These are phyloP conservation scores for Leccinum fuscescens DNA, from an alignment of 1,284 basidiomycete species.

Conservation along the genomic window DNA sequence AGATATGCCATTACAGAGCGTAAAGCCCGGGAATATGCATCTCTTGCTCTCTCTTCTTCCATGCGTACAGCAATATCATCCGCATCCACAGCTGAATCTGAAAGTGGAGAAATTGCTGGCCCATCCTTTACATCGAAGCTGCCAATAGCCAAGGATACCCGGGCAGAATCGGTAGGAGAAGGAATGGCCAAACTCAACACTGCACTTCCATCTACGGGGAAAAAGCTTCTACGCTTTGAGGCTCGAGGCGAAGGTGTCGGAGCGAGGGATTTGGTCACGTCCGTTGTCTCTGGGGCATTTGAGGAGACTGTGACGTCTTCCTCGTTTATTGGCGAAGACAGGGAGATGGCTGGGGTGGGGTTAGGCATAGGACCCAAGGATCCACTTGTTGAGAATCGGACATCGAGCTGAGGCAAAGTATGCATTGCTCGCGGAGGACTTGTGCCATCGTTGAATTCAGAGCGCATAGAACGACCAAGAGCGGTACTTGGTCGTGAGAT, in stretches of 20 bases:
- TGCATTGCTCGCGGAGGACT: constrained; percentile 30
- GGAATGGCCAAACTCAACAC: constrained; percentile 55
- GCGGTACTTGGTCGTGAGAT: constrained; percentile 21
- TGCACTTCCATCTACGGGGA: constrained; percentile 70
- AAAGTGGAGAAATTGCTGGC: constrained; percentile 31
- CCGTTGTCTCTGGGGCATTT: constrained; percentile 2
- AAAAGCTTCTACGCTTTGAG: constrained; percentile 78
- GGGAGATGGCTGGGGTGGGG: constrained; percentile 27
- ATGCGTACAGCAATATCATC: constrained; percentile 43
- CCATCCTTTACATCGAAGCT: constrained; percentile 42
- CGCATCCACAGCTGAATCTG: constrained; percentile 48
- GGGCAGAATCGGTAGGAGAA: constrained; percentile 61
- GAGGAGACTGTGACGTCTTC: constrained; percentile 16
- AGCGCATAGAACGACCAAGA: constrained; percentile 21
- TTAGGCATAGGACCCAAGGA: constrained; percentile 46
- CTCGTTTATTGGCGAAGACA: constrained; percentile 29
- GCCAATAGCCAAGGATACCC: constrained; percentile 47
- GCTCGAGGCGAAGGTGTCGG: constrained; percentile 49
- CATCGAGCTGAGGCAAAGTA: constrained; percentile 58
- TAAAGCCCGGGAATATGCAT: constrained; percentile 73
- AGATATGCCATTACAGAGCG: constrained; percentile 93
- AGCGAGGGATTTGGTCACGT: constrained; percentile 46
- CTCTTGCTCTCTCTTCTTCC: constrained; percentile 68
- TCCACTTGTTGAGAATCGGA: constrained; percentile 68
- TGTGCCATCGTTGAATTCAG: constrained; percentile 18